These are phyloP conservation scores for Borovskyia barvae DNA, from an alignment of 208 protist genomes.

Conservation along the genomic window DNA sequence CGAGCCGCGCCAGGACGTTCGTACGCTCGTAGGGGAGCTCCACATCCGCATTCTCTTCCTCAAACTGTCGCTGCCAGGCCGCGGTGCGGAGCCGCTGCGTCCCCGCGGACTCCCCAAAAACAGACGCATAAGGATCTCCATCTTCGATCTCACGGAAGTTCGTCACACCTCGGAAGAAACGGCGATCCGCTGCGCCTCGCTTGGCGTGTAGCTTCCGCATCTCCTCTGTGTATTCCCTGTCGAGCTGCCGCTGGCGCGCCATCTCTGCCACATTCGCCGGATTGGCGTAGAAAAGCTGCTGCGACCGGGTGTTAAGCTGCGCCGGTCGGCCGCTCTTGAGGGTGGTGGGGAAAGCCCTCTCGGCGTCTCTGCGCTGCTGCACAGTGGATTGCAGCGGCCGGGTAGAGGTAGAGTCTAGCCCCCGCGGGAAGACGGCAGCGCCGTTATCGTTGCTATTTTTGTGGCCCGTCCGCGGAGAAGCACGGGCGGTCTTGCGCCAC, in stretches of 20 bases:
- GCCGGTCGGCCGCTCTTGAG: constrained; percentile 74
- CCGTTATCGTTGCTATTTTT: background rate
- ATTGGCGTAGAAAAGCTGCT: constrained; percentile 57
- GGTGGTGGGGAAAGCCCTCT: constrained; percentile 66
- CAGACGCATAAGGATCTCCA: constrained; percentile 58
- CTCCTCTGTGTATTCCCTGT: constrained; percentile 44
- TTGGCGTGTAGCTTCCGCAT: constrained; percentile 37
- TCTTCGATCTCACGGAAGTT: constrained; percentile 84
- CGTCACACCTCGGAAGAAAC: constrained; percentile 52
- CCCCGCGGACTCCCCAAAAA: constrained; percentile 63
- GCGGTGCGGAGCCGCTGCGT: constrained; percentile 61
- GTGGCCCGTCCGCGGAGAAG: background rate
- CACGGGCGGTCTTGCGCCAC: constrained; percentile 5
- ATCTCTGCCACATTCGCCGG: constrained; percentile 31
- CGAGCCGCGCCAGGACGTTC: constrained; percentile 58
- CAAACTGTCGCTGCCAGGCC: constrained; percentile 88
- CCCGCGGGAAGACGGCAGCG: background rate
- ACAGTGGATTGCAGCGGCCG: constrained; percentile 52
- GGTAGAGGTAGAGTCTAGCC: constrained; percentile 4
- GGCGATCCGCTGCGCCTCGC: constrained; percentile 37
- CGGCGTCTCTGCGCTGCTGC: constrained; percentile 39
- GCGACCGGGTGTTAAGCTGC: constrained; percentile 57
- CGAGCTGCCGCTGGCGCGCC: constrained; percentile 35
- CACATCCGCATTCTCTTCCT: constrained; percentile 77
- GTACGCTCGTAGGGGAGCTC: constrained; percentile 85